A percentile compares a stretch with the other conserved stretches of the same genome.
These are phyloP conservation scores for Cynara cardunculus DNA, from an alignment of 129 eudicot genomes.

Conservation along the genomic window DNA sequence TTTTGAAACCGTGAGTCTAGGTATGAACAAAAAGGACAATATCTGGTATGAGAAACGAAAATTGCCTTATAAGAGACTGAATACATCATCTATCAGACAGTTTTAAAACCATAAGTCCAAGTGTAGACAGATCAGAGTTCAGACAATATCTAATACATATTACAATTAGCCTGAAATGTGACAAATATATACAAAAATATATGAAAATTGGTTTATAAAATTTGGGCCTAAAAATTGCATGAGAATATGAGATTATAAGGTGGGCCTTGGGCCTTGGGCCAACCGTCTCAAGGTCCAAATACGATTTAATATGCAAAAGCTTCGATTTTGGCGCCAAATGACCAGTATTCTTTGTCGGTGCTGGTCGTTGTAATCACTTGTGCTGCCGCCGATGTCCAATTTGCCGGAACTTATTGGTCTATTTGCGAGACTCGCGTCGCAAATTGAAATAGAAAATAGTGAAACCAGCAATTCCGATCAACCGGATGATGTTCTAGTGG, in stretches of 20 bases:
- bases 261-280: not conserved
- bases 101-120: too few species aligned
- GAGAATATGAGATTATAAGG: too few species aligned
- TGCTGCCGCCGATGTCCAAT: constrained; percentile 39
- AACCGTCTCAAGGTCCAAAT: not conserved
- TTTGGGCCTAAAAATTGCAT: not conserved
- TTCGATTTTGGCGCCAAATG: constrained; percentile 30
- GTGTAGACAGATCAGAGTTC: too few species aligned
- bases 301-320: not conserved
- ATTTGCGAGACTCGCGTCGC: constrained; percentile 49
- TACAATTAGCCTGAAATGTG: too few species aligned
- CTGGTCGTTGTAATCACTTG: not conserved
- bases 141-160: too few species aligned
- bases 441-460: constrained; percentile 17
- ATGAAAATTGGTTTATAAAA: too few species aligned
- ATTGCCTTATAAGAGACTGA: too few species aligned
- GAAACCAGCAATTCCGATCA: constrained; percentile 18
- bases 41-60: too few species aligned
- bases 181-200: too few species aligned
- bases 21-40: too few species aligned
- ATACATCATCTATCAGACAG: too few species aligned
- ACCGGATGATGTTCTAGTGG: constrained; percentile 29
- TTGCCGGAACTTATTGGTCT: constrained; percentile 42
- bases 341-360: not conserved
- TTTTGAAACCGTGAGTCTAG: too few species aligned